Base-by-base conservation (phyloP, 176 grass and related monocot genomes). In the Cenchrus fungigraminus region DNA sequence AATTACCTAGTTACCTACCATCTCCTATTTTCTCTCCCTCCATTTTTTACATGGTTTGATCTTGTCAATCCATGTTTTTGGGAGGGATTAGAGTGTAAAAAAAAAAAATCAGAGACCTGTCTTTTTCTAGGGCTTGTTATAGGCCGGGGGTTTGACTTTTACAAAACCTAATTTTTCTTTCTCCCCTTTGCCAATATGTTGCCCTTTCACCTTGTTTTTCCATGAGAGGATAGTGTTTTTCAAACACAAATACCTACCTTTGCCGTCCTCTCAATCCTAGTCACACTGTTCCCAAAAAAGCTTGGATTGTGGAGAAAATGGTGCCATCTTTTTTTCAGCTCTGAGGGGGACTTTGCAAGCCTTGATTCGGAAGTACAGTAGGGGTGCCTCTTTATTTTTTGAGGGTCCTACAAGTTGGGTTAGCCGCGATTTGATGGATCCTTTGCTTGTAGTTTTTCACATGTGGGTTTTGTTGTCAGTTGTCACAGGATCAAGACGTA, bases 51-150 rank as follows among this genome's bases (percentile, higher is more conserved):
- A 77, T 84, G 89, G 89, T 74, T 74, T 90, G 80, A 87, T 58
- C 74, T 53, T 25, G 76, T 64, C 85, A 87, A 54, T 76, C 85
- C 89, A 70, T 87, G 89, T 87, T 91, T 76, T 20, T 76, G 80
- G 80, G 89, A 87, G 85, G 82, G 85, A 68, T 68, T 6, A 80
- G 62, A 28, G 12, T 75, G 51, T 75, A 28, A 80, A 79, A 74
- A 81, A 74, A 81, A 25, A 25, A 55, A 71, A n/a, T 8, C 25
- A 29, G 76, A 68, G 16, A 71, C 34, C 37, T 71, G 52, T 68
- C 62, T 87, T 91, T 90, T 87, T 91, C 85, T 87, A 87, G 89
- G 85, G 85, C 80, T 75, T 87, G 59, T 74, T 84, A 76, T 77
- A 77, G 74, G 74, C 8, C 68, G 84, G 84, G 74, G 84, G 84